Base-by-base conservation (phyloP, 495 filamentous ascomycete species). In the Talaromyces wortmannii region DNA sequence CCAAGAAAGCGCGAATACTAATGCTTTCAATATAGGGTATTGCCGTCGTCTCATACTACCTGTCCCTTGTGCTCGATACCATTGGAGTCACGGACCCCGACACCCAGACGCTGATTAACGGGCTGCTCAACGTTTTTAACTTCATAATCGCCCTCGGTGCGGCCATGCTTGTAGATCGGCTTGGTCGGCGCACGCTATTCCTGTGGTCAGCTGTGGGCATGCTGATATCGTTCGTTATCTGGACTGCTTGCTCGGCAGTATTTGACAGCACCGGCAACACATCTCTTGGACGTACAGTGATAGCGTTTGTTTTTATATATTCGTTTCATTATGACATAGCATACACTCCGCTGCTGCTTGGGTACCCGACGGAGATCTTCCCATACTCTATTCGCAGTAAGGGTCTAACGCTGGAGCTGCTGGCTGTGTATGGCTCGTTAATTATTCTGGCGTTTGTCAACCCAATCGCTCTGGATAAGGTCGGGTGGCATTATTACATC, bases 381-480 rank as follows among this genome's bases (percentile, higher is more conserved):
- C 83, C 83, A 0, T 89, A 80, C 71, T 74, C 78, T 32, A 71
- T 86, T 44, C 78, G 84, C 10, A 81, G 81, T 16, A 88, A 85
- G 67, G 83, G 84, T 40, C 23, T 23, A 23, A 23, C 23, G 23
- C 23, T 23, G 23, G 23, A 23, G 23, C 23, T 23, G 23, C 23
- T 23, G 23, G 23, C 23, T 4, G 23, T 23, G 23, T 23, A 23
- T 23, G 23, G 23, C 23, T 23, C 23, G 23, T 4, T 23, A 23
- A 23, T 23, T 23, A 23, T 23, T 23, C 23, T 23, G 23, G 23
- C 23, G 23, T 23, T 23, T 23, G 23, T 23, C 23, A 23, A 23
- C 23, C 23, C 23, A 23, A 23, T 23, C 23, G 23, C 23, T 23
- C 23, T 23, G 23, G 23, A 23, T 4, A 23, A 23, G 23, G 23